These are phyloP conservation scores for Botrytis galanthina DNA, from an alignment of 2,329 filamentous ascomycete genomes.

Conservation along the genomic window DNA sequence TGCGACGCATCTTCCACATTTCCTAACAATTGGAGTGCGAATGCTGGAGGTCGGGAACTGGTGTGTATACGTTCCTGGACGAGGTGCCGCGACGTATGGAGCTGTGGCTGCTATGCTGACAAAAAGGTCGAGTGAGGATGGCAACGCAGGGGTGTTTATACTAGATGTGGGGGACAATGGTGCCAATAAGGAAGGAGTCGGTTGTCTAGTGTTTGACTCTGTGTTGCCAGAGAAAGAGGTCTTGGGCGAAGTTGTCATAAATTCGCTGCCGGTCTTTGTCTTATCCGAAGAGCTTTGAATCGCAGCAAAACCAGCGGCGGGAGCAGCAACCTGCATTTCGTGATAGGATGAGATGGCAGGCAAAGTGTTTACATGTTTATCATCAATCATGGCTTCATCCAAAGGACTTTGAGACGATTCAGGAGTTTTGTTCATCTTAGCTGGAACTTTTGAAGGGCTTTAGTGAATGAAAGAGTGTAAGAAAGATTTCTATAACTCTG, in stretches of 20 bases:
- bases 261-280: not conserved
- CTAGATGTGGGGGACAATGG: not conserved
- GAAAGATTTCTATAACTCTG: not conserved
- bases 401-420: not conserved
- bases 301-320: not conserved
- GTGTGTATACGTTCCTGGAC: not conserved
- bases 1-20: not conserved
- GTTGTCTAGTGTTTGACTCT: not conserved
- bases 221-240: not conserved
- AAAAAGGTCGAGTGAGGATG: not conserved
- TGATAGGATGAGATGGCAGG: not conserved
- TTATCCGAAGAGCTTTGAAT: not conserved
- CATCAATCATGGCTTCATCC: not conserved
- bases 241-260: not conserved
- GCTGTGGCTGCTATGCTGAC: not conserved
- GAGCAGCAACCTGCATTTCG: not conserved
- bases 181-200: not conserved
- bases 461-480: not conserved
- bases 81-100: not conserved
- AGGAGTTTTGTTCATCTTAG: not conserved
- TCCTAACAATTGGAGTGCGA: not conserved
- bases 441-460: not conserved
- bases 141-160: not conserved
- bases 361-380: rapidly evolving
- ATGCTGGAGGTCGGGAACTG: not conserved